These are phyloP conservation scores for Cudoniella acicularis DNA, from an alignment of 495 filamentous ascomycete genomes.

Conservation along the genomic window DNA sequence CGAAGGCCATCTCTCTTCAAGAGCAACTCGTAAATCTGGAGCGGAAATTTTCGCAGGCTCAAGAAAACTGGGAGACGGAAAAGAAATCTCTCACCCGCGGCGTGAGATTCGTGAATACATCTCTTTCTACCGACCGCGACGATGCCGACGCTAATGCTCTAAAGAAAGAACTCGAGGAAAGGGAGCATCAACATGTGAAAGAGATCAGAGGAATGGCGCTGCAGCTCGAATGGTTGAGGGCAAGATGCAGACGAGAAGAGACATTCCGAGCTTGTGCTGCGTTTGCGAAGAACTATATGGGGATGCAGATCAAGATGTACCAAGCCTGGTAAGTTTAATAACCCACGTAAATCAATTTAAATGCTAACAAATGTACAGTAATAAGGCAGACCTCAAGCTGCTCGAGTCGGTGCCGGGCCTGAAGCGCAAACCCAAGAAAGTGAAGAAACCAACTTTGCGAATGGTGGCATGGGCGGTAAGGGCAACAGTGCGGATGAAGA, in stretches of 20 bases:
- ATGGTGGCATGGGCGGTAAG: slow-evolving; percentile 15
- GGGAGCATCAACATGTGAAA: slow-evolving; percentile 60
- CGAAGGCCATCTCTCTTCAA: slow-evolving; percentile 42
- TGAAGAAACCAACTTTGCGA: slow-evolving; percentile 34
- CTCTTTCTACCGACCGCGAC: slow-evolving; percentile 24
- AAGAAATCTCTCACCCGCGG: slow-evolving; percentile 38
- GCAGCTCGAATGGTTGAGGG: slow-evolving; percentile 86
- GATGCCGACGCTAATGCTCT: slow-evolving; percentile 20
- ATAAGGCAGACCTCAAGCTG: slow-evolving; percentile 83
- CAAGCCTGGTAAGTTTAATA: slow-evolving; percentile 72
- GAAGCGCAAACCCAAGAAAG: slow-evolving; percentile 33
- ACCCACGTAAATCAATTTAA: background rate
- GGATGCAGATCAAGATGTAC: slow-evolving; percentile 77
- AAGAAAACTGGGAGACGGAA: slow-evolving; percentile 42
- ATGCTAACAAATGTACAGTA: slow-evolving; percentile 50
- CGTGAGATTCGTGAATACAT: slow-evolving; percentile 41
- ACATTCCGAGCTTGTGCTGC: slow-evolving; percentile 71
- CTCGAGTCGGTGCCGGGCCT: slow-evolving; percentile 71
- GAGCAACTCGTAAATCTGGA: slow-evolving; percentile 40
- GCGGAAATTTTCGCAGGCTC: slow-evolving; percentile 33
- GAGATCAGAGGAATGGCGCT: slow-evolving; percentile 81
- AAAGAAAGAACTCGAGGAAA: slow-evolving; percentile 28
- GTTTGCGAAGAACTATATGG: slow-evolving; percentile 72
- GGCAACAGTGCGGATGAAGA: slow-evolving; percentile 24
- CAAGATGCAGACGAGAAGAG: slow-evolving; percentile 72